Base-by-base conservation (phyloP, 352 stramenopile genomes). In the Globisporangium yorkense region DNA sequence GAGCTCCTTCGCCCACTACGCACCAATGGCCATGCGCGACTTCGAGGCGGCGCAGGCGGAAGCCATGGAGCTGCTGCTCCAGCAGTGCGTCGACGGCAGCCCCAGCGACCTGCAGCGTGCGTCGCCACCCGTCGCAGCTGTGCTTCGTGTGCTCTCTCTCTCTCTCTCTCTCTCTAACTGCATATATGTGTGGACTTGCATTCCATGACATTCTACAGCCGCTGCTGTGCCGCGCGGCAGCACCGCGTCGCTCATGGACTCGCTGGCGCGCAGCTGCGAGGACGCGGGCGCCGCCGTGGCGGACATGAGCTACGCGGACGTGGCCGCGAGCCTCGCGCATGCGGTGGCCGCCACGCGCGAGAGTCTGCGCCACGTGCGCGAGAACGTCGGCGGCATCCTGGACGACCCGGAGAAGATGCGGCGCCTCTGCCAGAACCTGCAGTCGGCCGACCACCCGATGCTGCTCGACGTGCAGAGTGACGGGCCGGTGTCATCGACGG, bases 381-480 rank as follows among this genome's bases (percentile, higher is more conserved):
- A 61, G 27, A 89, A 75, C 40, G 76, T 89, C 10, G 61, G 69
- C 12, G 68, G 74, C 24, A 77, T 91, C n/a, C 55, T 90, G 15
- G 63, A 77, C 10, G 80, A 93, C 51, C 77, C 77, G 3, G 67
- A 78, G 35, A 81, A 87, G 62, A 77, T 91, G 65, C 65, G 67
- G 20, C 63, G 72, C 56, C 54, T 93, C 9, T 80, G 71, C 47
- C 68, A 80, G 56, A 70, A 88, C 31, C 68, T 89, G 18, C 71
- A 84, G 54, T 69, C 84, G 45, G 63, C 74, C 5, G 70, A 84
- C 48, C 60, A 74, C 15, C 61, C 73, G 54, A 56, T 88, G 52
- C 56, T 89, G 27, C 58, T 72, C 21, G 52, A 46, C 35, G 47
- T 18, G 8, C 24, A 49, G 39, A 15, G 51, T 6, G 45, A 24